These are phyloP conservation scores for Triadica sebifera DNA, from an alignment of 345 rosid species.

Conservation along the genomic window DNA sequence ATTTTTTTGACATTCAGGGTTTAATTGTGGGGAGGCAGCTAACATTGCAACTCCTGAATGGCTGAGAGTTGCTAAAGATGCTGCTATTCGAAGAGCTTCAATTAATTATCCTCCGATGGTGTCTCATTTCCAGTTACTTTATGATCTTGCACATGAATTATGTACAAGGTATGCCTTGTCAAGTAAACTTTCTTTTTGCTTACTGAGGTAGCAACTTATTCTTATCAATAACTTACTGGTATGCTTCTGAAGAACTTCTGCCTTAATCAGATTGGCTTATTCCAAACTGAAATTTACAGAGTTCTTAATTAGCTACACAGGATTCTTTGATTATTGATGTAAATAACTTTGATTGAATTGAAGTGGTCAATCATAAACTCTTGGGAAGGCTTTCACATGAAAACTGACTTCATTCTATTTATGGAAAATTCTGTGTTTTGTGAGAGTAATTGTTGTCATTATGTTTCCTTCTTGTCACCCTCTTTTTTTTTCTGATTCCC, in stretches of 20 bases:
- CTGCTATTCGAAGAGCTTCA: constrained; percentile 96
- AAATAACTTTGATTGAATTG: constrained; percentile 3
- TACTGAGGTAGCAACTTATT: constrained; percentile 12
- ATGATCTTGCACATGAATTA: constrained; percentile 79
- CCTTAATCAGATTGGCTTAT: not conserved
- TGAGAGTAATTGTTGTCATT: constrained; percentile 1
- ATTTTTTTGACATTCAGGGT: constrained; percentile 47
- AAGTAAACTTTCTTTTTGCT: constrained; percentile 13
- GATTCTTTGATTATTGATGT: not conserved
- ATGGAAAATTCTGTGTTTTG: not conserved
- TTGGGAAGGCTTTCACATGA: constrained; percentile 3
- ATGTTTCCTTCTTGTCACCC: not conserved
- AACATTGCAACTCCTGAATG: constrained; percentile 98
- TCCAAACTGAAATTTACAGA: constrained; percentile 7
- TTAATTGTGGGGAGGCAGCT: constrained; percentile 95
- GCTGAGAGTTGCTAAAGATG: constrained; percentile 81
- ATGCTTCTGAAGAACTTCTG: constrained; percentile 4
- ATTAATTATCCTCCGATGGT: constrained; percentile 97
- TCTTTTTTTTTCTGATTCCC: not conserved
- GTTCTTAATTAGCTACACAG: not conserved
- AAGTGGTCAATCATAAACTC: not conserved
- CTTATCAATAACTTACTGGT: constrained; percentile 2
- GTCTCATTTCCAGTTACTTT: constrained; percentile 96
- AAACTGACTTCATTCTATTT: not conserved
- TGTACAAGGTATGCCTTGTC: constrained; percentile 62